phyloP scores from a whole-genome alignment of 2,329 filamentous ascomycete species.

The Fusarium setosum region DNA sequence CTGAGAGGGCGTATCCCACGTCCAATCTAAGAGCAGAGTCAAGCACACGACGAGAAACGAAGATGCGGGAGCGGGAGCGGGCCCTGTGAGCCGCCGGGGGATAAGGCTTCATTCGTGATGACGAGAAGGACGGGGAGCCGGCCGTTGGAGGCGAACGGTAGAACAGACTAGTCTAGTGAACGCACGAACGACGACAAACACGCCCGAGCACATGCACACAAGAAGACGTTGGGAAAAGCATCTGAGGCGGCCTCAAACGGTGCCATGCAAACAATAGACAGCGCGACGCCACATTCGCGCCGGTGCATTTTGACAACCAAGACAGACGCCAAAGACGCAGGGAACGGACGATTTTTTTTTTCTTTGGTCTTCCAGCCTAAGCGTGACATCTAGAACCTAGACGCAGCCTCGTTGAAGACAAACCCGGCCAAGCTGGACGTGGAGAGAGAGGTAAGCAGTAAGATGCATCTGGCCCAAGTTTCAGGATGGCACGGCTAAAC shows the following conservation, averaged over 20 bases:
- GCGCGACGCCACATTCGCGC: constrained; percentile 29
- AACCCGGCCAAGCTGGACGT: constrained; percentile 34
- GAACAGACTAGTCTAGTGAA: neutral
- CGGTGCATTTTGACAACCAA: constrained; percentile 5
- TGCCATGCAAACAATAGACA: constrained; percentile 35
- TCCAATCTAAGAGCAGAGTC: constrained; percentile 17
- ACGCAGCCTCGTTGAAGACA: constrained; percentile 16
- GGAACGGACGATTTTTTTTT: constrained; percentile 12
- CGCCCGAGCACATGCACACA: neutral
- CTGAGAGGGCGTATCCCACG: constrained; percentile 10
- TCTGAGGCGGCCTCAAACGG: constrained; percentile 28
- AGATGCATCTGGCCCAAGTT: constrained; percentile 23
- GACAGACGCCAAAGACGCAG: constrained; percentile 9
- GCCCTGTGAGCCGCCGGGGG: constrained; percentile 23
- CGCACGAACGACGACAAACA: neutral
- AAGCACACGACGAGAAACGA: neutral
- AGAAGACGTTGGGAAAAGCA: constrained; percentile 9
- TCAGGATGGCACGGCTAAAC: neutral
- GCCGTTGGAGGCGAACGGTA: constrained; percentile 35
- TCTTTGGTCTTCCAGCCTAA: too few relatives aligned
- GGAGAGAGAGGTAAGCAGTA: constrained; percentile 2
- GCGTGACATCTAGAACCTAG: neutral
- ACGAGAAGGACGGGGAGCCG: constrained; percentile 16
- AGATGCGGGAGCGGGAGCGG: constrained; percentile 12
- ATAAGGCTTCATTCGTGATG: constrained; percentile 20